phyloP scores from a whole-genome alignment of 2,329 filamentous ascomycete species.

The Clonostachys byssicola region DNA sequence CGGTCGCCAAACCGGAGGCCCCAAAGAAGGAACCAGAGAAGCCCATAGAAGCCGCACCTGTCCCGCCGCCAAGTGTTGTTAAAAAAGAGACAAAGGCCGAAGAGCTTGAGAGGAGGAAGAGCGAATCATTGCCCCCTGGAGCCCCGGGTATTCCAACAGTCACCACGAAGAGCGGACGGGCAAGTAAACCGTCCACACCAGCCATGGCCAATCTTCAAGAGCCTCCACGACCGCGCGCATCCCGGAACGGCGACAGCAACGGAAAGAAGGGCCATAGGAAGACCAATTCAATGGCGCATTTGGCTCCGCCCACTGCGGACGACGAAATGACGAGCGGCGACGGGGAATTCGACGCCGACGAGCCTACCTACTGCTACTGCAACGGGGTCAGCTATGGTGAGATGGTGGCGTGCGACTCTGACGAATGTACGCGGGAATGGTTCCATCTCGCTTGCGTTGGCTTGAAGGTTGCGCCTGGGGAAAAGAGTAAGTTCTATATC shows the following conservation, averaged over 20 bases:
- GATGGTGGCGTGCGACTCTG: constrained; percentile 78
- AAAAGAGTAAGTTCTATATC: constrained; percentile 56
- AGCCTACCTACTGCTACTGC: constrained; percentile 76
- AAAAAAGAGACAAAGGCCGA: constrained; percentile 39
- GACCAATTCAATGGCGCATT: constrained; percentile 33
- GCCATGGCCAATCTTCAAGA: constrained; percentile 57
- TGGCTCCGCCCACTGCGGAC: constrained; percentile 21
- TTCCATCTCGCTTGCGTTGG: constrained; percentile 82
- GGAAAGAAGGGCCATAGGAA: constrained; percentile 60
- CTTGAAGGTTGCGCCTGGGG: constrained; percentile 71
- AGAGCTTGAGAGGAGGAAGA: constrained; percentile 24
- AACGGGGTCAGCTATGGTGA: constrained; percentile 77
- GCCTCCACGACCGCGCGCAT: constrained; percentile 46
- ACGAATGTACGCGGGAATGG: constrained; percentile 72
- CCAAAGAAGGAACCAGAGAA: constrained; percentile 25
- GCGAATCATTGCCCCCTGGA: constrained; percentile 39
- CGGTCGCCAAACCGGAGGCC: constrained; percentile 22
- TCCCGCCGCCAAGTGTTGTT: constrained; percentile 18
- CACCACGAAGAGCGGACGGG: constrained; percentile 62
- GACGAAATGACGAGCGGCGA: constrained; percentile 25
- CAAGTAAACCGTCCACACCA: constrained; percentile 64
- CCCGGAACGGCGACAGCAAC: constrained; percentile 37
- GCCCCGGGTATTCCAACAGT: constrained; percentile 35
- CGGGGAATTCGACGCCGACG: constrained; percentile 64
- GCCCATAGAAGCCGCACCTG: constrained; percentile 12